phyloP scores from a whole-genome alignment of 805 yeast species.

The Jamesozyma piceae region DNA sequence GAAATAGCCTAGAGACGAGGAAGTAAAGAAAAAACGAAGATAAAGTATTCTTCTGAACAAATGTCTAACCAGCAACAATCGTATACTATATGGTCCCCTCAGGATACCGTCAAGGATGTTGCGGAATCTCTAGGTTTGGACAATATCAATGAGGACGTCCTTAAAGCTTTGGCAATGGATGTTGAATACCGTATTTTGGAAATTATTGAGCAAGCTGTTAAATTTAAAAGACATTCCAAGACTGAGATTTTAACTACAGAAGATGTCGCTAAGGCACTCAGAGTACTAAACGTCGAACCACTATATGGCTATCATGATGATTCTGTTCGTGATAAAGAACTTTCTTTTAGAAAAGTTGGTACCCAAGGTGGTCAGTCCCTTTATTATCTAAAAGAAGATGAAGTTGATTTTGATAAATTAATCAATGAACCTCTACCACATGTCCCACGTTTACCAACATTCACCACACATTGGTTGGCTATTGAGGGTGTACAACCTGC shows the following conservation, averaged over 20 bases:
- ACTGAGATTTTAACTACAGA: constrained; percentile 69
- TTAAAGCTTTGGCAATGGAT: constrained; percentile 94
- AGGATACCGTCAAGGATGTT: constrained; percentile 92
- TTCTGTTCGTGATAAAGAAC: constrained; percentile 41
- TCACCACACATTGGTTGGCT: constrained; percentile 95
- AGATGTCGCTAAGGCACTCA: constrained; percentile 74
- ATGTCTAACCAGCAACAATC: constrained; percentile 37
- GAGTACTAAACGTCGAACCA: constrained; percentile 86
- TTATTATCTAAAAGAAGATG: constrained; percentile 86
- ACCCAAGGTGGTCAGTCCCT: constrained; percentile 88
- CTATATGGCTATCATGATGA: constrained; percentile 69
- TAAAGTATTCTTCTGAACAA: not conserved
- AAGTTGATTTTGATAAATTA: constrained; percentile 85
- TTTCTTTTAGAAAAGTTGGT: constrained; percentile 77
- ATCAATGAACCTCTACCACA: constrained; percentile 91
- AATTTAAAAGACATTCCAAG: constrained; percentile 91
- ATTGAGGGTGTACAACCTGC: constrained; percentile 98
- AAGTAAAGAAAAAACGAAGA: not conserved
- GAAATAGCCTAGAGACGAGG: too few relatives aligned
- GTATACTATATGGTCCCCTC: constrained; percentile 94
- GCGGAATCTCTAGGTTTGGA: constrained; percentile 83
- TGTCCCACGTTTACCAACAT: constrained; percentile 85
- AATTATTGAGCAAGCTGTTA: constrained; percentile 87
- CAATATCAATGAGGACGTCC: constrained; percentile 79
- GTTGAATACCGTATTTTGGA: constrained; percentile 97